Evolutionary conservation across 495 filamentous ascomycete genomes (phyloP).

Genomic region (Daldinia concentrica): DNA sequence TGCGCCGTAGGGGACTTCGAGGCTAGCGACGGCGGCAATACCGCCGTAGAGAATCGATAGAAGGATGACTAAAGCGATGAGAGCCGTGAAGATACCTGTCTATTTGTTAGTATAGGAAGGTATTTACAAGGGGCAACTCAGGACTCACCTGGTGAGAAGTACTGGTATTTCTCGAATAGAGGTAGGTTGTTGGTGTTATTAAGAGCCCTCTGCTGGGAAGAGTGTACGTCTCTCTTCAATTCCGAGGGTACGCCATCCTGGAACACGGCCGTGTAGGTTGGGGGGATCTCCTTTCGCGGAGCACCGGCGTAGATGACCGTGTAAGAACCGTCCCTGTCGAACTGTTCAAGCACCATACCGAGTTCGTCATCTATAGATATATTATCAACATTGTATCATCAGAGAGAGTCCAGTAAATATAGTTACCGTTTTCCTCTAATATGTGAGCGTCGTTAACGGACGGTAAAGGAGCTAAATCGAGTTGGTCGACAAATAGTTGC

Average conservation of each 20-base stretch:
- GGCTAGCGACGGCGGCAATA: slow-evolving; percentile 75
- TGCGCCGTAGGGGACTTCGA: slow-evolving; percentile 89
- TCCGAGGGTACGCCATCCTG: slow-evolving; percentile 55
- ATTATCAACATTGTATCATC: slow-evolving; percentile 20
- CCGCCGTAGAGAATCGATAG: slow-evolving; percentile 80
- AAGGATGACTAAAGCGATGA: slow-evolving; percentile 69
- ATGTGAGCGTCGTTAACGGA: slow-evolving; percentile 57
- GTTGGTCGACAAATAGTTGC: slow-evolving; percentile 53
- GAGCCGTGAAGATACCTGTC: slow-evolving; percentile 82
- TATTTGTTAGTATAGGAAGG: slow-evolving; percentile 48
- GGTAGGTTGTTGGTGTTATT: slow-evolving; percentile 55
- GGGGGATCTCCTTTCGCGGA: slow-evolving; percentile 46
- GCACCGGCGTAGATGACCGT: slow-evolving; percentile 56
- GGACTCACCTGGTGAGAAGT: slow-evolving; percentile 72
- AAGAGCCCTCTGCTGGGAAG: slow-evolving; percentile 33
- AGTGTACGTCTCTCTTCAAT: slow-evolving; percentile 54
- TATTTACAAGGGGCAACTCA: neutral
- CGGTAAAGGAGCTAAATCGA: slow-evolving; percentile 61
- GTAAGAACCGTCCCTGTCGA: slow-evolving; percentile 51
- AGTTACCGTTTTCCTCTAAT: slow-evolving; percentile 70
- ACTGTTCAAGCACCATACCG: slow-evolving; percentile 48
- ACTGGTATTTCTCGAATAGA: slow-evolving; percentile 92
- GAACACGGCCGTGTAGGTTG: slow-evolving; percentile 59
- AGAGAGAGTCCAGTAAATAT: neutral
- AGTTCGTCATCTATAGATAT: slow-evolving; percentile 51